Evolutionary conservation across 768 basidiomycete genomes (phyloP), one percentile per base, ranked within the genome.

Genomic region (Collybiopsis confluens): DNA sequence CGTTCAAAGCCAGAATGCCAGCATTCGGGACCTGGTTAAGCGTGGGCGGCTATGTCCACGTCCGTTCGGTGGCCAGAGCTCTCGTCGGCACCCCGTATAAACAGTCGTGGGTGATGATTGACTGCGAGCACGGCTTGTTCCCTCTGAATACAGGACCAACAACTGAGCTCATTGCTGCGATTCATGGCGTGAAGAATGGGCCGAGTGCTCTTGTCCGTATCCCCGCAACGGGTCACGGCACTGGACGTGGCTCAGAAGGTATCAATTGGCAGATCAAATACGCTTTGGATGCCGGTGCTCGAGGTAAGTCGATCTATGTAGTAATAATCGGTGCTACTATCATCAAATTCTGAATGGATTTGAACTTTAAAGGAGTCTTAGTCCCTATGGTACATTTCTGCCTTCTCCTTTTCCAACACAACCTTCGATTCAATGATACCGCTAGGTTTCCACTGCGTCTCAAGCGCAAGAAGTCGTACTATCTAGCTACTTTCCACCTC

Each of bases 1-100:
- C 77, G 6, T 75, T 88, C 66, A 76, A 74, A 58, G 70, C 79
- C 0, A 72, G 75, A 58, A 83, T 73, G 58, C 76, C 85, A 20
- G 83, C 85, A 1, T 83, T 88, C 55, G 85, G 86, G 9, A 80
- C 78, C 1, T 87, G 85, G 84, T 67, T 85, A 30, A 84, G 82
- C 2, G 63, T 82, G 6, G 80, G 83, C 1, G 82, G 83, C n/a
- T 63, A 70, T 6, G 74, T 82, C 59, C 73, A 79, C 57, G 84
- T 83, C 4, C 76, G 85, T 24, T 75, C 76, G 2, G 75, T 84
- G 40, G 85, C 84, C 0, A 70, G 75, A 54, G 75, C 85, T 21
- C 79, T 77, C 57, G 67, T 68, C 18, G 46, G 46, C 18, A 28
- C 10, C 18, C 63, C 62, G 21, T 66, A 71, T 3, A 71, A 82